Percentiles rank a stretch among this genome's conserved stretches.
These are phyloP conservation scores for Candida tibetensis DNA, from an alignment of 805 yeast genomes.

Conservation along the genomic window DNA sequence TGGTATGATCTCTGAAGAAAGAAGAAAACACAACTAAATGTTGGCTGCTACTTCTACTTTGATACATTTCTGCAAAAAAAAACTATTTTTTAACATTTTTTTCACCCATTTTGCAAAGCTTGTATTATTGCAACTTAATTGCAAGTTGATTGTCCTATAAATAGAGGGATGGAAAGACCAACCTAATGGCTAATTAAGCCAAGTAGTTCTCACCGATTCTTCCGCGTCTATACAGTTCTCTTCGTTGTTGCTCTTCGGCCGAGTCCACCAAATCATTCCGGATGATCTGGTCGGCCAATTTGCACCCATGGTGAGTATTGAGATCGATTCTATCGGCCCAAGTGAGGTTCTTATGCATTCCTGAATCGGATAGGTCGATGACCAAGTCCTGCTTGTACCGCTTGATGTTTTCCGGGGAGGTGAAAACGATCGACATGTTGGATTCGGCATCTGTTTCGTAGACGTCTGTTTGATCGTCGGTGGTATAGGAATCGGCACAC, in stretches of 20 bases:
- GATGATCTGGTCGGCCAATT: constrained; percentile 28
- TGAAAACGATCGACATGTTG: not conserved
- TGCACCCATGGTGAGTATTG: constrained; percentile 22
- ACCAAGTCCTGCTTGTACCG: constrained; percentile 19
- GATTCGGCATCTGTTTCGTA: constrained; percentile 4
- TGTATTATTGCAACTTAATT: too few species aligned
- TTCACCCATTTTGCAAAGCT: too few species aligned
- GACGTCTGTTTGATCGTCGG: constrained; percentile 3
- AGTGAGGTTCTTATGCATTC: constrained; percentile 45
- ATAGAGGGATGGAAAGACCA: too few species aligned
- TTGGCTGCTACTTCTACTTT: too few species aligned
- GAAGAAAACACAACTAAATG: too few species aligned
- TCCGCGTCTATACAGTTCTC: constrained; percentile 39
- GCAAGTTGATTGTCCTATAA: too few species aligned
- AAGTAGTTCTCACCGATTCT: constrained; percentile 43
- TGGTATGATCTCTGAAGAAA: too few species aligned
- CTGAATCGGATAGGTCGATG: constrained; percentile 46
- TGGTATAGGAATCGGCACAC: not conserved
- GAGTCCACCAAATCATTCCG: constrained; percentile 28
- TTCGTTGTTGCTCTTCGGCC: constrained; percentile 27
- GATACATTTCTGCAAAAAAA: too few species aligned
- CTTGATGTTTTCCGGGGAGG: not conserved
- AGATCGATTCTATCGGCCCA: constrained; percentile 43
- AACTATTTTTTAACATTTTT: too few species aligned
- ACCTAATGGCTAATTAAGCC: constrained; percentile 2